Base-by-base conservation (phyloP, 768 basidiomycete genomes). In the Auricularia sp. region DNA sequence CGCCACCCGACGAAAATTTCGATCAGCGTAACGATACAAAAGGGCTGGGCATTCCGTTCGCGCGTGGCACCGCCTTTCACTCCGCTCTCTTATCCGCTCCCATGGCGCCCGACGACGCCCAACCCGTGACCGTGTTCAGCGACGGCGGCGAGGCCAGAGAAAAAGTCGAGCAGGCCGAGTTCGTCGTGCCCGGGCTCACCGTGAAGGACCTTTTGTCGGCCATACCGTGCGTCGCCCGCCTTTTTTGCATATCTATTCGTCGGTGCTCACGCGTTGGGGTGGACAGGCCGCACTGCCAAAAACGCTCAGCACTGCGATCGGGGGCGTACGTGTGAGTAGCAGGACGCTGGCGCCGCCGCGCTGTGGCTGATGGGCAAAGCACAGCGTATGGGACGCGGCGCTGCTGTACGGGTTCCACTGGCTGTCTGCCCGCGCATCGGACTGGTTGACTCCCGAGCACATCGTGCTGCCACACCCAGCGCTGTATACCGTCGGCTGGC, bases 301-400 rank as follows among this genome's bases (percentile, higher is more conserved):
- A 95, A 79, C 90, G 96, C 66, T 95, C 92, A 0, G 90, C 92
- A 3, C 66, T 94, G 70, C 82, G 80, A 72, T 93, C 93, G 3
- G 86, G 84, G 1, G 65, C 81, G 62, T 93, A 97, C 74, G 78
- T 96, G 90, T 91, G 74, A 66, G 86, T 74, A 34, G 8, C 67
- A 29, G 29, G 29, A 62, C 47, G 47, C 14, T 18, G 16, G 14
- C 21, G 16, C 14, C 7, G 47, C 47, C 5, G 16, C 18, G 47
- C 47, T 6, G 18, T 16, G 11, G 16, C 47, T 51, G 47, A 51
- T 18, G 14, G 16, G 33, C 61, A 47, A 39, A 61, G 21, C 62
- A 64, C 69, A 92, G 89, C 66, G 73, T 85, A 54, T 90, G 87
- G 84, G 95, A 98, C 74, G 73, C 85, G 65, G 69, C 82, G 66